These are phyloP conservation scores for Saturnispora serradocipensis DNA, from an alignment of 805 yeast genomes.

Conservation along the genomic window DNA sequence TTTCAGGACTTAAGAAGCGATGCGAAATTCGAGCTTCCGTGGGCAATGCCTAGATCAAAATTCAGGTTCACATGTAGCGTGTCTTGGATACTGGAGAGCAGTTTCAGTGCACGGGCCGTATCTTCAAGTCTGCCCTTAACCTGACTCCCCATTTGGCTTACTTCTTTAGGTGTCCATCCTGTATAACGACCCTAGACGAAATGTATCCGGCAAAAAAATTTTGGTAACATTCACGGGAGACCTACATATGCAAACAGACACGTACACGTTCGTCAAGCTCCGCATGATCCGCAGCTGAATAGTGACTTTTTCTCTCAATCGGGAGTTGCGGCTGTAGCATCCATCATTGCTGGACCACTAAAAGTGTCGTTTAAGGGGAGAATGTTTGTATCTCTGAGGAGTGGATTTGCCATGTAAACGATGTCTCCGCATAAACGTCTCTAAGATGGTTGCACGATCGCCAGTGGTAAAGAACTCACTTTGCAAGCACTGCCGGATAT, in stretches of 20 bases:
- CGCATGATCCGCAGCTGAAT: not conserved
- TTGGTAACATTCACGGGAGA: not conserved
- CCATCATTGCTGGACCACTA: not conserved
- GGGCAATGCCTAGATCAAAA: not conserved
- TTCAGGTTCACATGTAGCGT: no score
- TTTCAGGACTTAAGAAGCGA: not conserved
- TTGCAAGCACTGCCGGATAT: slow-evolving; percentile 3
- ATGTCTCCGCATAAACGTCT: not conserved
- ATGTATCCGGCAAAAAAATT: not conserved
- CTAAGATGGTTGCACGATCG: not conserved
- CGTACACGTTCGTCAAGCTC: not conserved
- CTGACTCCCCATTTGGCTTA: no score
- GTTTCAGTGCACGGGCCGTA: no score
- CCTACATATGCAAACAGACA: not conserved
- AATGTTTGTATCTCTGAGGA: not conserved
- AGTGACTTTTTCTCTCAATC: not conserved
- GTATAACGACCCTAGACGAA: not conserved
- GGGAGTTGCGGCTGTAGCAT: not conserved
- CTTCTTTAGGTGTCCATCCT: no score
- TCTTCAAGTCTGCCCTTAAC: no score
- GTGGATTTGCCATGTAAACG: not conserved
- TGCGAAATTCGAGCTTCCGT: not conserved
- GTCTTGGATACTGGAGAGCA: no score
- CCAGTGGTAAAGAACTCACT: slow-evolving; percentile 8
- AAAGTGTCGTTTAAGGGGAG: not conserved